Evolutionary conservation across 2,329 filamentous ascomycete species (phyloP).

Genomic region (Fusarium mexicanum): DNA sequence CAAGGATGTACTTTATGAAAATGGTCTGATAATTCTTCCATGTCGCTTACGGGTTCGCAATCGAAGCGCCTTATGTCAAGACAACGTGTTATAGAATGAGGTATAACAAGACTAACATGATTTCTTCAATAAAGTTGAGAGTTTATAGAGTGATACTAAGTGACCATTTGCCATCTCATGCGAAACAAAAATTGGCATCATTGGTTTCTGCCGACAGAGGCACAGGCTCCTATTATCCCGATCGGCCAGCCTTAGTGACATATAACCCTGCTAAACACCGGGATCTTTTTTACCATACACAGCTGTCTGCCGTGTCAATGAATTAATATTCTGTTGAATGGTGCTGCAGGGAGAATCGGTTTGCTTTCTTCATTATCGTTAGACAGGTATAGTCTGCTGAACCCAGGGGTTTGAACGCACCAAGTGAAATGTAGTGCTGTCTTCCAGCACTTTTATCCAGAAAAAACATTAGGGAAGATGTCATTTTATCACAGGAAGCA

Average conservation of each 20-base stretch:
- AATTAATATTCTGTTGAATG: neutral
- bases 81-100: neutral
- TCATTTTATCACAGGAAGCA: neutral
- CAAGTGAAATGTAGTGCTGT: neutral
- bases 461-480: fast-evolving
- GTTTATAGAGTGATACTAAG: neutral
- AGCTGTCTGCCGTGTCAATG: neutral
- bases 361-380: neutral
- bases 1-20: neutral
- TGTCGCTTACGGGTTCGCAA: neutral
- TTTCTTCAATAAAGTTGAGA: neutral
- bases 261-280: neutral
- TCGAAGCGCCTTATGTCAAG: neutral
- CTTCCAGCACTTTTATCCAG: neutral
- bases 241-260: neutral
- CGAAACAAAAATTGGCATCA: neutral
- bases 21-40: neutral
- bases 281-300: neutral
- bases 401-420: neutral
- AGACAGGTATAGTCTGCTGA: neutral
- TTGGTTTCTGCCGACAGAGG: neutral
- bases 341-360: neutral
- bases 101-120: neutral
- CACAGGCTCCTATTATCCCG: too few species aligned
- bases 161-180: neutral